These are phyloP conservation scores for Leccinum subgranulosum DNA, from an alignment of 768 basidiomycete species.

Conservation along the genomic window DNA sequence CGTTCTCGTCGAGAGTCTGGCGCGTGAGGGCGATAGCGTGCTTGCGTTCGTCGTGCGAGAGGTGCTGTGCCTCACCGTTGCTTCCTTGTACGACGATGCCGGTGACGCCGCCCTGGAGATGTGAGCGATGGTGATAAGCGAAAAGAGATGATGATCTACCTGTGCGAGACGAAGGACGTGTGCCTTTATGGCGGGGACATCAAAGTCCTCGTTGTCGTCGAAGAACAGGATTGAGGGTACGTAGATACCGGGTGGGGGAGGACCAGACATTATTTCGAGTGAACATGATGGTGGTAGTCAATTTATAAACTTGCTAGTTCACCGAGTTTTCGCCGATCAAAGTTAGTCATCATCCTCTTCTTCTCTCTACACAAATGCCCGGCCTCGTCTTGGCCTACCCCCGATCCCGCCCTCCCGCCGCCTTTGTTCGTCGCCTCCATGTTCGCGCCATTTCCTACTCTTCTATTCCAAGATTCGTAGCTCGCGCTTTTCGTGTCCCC, in stretches of 20 bases:
- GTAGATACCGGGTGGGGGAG: slow-evolving; percentile 69
- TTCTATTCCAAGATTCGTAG: slow-evolving; percentile 85
- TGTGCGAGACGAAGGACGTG: slow-evolving; percentile 74
- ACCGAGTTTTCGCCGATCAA: not conserved
- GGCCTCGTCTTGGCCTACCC: too few relatives aligned
- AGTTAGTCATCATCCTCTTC: not conserved
- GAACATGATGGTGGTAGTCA: not conserved
- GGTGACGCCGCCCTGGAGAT: slow-evolving; percentile 60
- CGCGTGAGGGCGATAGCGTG: slow-evolving; percentile 61
- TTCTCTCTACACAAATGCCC: too few relatives aligned
- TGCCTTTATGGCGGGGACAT: slow-evolving; percentile 59
- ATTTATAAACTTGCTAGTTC: too few relatives aligned
- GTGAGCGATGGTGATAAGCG: slow-evolving; percentile 18
- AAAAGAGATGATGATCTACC: slow-evolving; percentile 33
- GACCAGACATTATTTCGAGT: slow-evolving; percentile 22
- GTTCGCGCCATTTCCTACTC: slow-evolving; percentile 79
- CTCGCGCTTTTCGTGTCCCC: slow-evolving; percentile 84
- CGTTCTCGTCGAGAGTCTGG: slow-evolving; percentile 67
- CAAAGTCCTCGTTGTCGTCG: slow-evolving; percentile 65
- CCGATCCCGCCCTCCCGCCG: slow-evolving; percentile 28
- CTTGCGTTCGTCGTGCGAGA: slow-evolving; percentile 70
- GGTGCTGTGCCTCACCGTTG: slow-evolving; percentile 74
- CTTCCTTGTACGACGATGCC: slow-evolving; percentile 73
- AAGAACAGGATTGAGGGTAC: slow-evolving; percentile 79
- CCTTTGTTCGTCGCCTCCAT: slow-evolving; percentile 61